Percentiles rank a stretch among this genome's conserved stretches.
phyloP scores from a whole-genome alignment of 805 yeast genomes.

The Pichia sporocuriosa region DNA sequence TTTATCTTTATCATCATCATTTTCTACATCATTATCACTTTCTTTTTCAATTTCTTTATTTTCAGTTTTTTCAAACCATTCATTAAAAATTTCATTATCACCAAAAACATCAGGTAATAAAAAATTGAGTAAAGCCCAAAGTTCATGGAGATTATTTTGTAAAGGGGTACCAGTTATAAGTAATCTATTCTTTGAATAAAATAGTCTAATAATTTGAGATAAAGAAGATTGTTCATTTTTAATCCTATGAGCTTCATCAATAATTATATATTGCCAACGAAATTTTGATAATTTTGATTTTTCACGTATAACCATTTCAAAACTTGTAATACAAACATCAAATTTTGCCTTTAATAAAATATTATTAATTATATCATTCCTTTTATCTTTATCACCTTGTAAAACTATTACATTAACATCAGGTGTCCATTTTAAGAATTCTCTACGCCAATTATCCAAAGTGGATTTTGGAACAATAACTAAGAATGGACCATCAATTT shows the following conservation, averaged over 20 bases:
- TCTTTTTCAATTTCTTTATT: constrained; percentile 68
- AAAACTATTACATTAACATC: constrained; percentile 79
- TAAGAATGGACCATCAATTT: constrained; percentile 83
- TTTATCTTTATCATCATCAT: constrained; percentile 40
- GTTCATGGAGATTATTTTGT: constrained; percentile 89
- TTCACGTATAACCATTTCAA: constrained; percentile 89
- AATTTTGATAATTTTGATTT: constrained; percentile 72
- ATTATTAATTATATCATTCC: constrained; percentile 53
- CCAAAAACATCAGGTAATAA: constrained; percentile 92
- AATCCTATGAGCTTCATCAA: constrained; percentile 96
- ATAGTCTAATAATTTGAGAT: constrained; percentile 85
- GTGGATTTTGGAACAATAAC: constrained; percentile 95
- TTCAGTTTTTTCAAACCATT: constrained; percentile 69
- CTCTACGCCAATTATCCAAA: constrained; percentile 93
- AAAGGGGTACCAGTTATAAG: constrained; percentile 94
- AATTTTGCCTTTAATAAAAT: constrained; percentile 65
- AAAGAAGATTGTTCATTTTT: constrained; percentile 89
- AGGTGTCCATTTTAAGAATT: constrained; percentile 93
- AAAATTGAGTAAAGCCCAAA: constrained; percentile 92
- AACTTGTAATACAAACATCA: constrained; percentile 86
- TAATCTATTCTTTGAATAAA: constrained; percentile 77
- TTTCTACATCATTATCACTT: constrained; percentile 52
- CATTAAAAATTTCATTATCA: constrained; percentile 82
- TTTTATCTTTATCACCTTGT: constrained; percentile 84
- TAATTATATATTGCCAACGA: constrained; percentile 88